Base-by-base conservation (phyloP, 2,329 filamentous ascomycete genomes). In the Colletotrichum lini region DNA sequence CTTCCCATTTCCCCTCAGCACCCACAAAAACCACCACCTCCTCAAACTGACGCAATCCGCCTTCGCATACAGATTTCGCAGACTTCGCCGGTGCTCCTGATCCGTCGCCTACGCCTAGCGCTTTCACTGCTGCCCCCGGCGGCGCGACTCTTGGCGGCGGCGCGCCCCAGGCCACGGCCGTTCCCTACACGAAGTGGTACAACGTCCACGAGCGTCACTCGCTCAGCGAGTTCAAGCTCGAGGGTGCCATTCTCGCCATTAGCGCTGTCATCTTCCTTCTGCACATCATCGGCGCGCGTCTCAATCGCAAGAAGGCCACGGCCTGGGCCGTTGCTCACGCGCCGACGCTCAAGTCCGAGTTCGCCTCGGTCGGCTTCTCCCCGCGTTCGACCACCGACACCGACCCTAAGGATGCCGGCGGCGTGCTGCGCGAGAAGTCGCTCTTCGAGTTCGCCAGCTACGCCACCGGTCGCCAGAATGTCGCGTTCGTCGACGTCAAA, bases 151-250 rank as follows among this genome's bases (percentile, higher is more conserved):
- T 81, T 45, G 82, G 83, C 35, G 80, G 84, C 52, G 81, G 83
- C 59, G 76, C 78, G 42, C 79, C 82, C 21, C 86, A 88, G 72
- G 85, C 84, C 54, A 86, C 87, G 54, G 82, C 80, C 53, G 84
- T 86, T 35, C 93, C 94, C 16, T 98, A 93, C 82, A 98, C 95
- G 62, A 94, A 94, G 86, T 99, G 96, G 96, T 99, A 98, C 85
- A 94, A 95, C 67, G 87, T 98, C 73, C 96, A 97, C 88, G 95
- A 98, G 88, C 94, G 96, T 78, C 91, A 95, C 78, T 91, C 91
- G 35, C 85, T 92, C 72, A 88, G 87, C 78, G 96, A 99, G 81
- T 99, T 99, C 88, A 91, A 91, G 83, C 89, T 92, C 77, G 96
- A 99, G 85, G 92, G 93, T 71, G 84, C 95, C 80, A 93, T 99